Evolutionary conservation across 1,284 basidiomycete species (phyloP).

Genomic region (Pascua sp.): DNA sequence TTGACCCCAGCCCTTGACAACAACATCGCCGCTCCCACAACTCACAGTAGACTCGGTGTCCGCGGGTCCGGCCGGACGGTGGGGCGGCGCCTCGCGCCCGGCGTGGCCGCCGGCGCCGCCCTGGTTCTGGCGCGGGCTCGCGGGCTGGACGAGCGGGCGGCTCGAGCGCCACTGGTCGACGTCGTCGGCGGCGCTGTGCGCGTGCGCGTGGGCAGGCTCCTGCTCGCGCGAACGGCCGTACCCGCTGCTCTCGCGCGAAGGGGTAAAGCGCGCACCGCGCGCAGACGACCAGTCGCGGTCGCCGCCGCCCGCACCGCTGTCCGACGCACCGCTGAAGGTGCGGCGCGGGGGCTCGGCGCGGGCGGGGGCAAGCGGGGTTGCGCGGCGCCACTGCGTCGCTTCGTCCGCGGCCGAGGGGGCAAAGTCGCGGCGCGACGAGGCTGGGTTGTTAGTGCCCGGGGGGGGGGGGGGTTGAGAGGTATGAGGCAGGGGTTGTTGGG

Average conservation of each 20-base stretch:
- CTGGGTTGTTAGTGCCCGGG: too few species aligned
- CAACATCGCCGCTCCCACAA: not conserved
- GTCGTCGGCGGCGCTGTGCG: conserved; percentile 49
- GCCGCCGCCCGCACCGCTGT: conserved; percentile 19
- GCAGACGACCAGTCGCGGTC: conserved; percentile 51
- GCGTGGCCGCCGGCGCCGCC: conserved; percentile 10
- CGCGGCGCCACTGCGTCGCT: conserved; percentile 71
- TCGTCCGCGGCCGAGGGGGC: conserved; percentile 52
- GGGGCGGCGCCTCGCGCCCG: conserved; percentile 30
- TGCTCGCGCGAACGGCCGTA: conserved; percentile 22
- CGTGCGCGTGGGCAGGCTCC: conserved; percentile 13
- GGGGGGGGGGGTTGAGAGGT: conserved; percentile 7
- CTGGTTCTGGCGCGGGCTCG: not conserved
- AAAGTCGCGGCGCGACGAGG: conserved; percentile 28
- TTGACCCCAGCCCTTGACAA: too few species aligned
- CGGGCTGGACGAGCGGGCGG: conserved; percentile 34
- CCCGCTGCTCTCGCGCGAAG: conserved; percentile 42
- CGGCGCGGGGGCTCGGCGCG: conserved; percentile 24
- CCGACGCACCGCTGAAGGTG: conserved; percentile 27
- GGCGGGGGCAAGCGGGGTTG: conserved; percentile 63
- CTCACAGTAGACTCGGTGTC: conserved; percentile 66
- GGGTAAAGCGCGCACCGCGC: conserved; percentile 51
- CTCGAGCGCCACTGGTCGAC: conserved; percentile 54
- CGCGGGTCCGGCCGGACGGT: conserved; percentile 42
- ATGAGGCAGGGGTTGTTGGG: conserved; percentile 6